A percentile compares a stretch with the other conserved stretches of the same genome.
phyloP scores from a whole-genome alignment of 371 early-diverging fungal genomes.

The Actinomortierella wolfii region DNA sequence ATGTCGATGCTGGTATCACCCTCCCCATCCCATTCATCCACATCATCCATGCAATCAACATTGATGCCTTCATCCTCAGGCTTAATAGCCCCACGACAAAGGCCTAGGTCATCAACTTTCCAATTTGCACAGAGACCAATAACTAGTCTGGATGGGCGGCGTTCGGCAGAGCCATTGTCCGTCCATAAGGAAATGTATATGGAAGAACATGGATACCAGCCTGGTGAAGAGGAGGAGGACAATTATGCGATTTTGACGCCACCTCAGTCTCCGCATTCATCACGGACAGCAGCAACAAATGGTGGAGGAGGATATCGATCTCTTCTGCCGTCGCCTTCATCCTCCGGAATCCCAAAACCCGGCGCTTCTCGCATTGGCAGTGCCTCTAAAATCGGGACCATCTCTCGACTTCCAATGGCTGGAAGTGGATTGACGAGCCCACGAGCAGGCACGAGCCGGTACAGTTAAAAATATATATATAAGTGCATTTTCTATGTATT shows the following conservation, averaged over 20 bases:
- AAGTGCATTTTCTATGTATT: too few relatives aligned
- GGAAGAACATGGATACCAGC: slow-evolving; percentile 3
- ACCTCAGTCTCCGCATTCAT: slow-evolving; percentile 24
- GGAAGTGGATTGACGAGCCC: neutral
- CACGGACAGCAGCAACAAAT: slow-evolving; percentile 11
- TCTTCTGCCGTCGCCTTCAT: neutral
- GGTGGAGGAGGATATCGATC: slow-evolving; percentile 10
- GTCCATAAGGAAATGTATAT: neutral
- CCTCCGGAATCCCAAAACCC: slow-evolving; percentile 13
- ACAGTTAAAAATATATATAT: too few relatives aligned
- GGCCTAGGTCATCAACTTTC: slow-evolving; percentile 1
- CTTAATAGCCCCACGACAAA: slow-evolving; percentile 19
- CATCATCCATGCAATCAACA: slow-evolving; percentile 12
- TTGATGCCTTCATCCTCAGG: slow-evolving; percentile 13
- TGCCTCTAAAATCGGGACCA: slow-evolving; percentile 6
- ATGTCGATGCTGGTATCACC: slow-evolving; percentile 17
- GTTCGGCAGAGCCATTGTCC: slow-evolving; percentile 5
- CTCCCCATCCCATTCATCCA: slow-evolving; percentile 20
- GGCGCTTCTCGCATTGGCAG: slow-evolving; percentile 8
- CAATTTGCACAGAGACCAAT: neutral
- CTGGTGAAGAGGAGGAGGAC: slow-evolving; percentile 5
- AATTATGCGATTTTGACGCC: slow-evolving; percentile 25
- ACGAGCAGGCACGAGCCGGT: neutral
- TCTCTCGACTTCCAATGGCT: neutral
- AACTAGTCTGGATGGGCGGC: slow-evolving; percentile 18